Evolutionary conservation across 2,329 filamentous ascomycete species (phyloP).

Genomic region (Exophiala mesophila): DNA sequence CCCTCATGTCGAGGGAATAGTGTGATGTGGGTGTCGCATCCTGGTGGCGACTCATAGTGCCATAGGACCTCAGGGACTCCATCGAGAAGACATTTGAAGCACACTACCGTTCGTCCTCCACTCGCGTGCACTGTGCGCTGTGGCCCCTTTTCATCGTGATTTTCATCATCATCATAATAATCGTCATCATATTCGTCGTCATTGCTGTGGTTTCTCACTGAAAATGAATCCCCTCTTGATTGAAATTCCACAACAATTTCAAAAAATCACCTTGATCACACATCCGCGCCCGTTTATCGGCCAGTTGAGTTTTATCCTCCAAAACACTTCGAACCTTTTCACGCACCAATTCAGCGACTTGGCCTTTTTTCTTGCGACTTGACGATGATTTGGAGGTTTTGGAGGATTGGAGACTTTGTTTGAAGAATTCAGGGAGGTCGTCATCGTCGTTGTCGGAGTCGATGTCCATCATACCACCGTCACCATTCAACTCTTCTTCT

Average conservation of each 20-base stretch:
- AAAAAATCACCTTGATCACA: slow-evolving; percentile 93
- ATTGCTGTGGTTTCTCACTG: no score
- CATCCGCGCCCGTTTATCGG: slow-evolving; percentile 75
- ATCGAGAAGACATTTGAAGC: no score
- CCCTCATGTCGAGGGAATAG: no score
- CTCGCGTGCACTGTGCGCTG: no score
- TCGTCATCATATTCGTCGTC: no score
- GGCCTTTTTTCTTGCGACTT: slow-evolving; percentile 68
- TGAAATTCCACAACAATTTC: slow-evolving; percentile 74
- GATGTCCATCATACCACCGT: slow-evolving; percentile 48
- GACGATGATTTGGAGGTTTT: slow-evolving; percentile 25
- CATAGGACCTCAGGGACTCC: no score
- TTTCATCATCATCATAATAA: no score
- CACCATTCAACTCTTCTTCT: slow-evolving; percentile 38
- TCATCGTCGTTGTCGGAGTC: slow-evolving; percentile 45
- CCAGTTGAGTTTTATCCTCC: slow-evolving; percentile 71
- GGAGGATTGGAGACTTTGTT: slow-evolving; percentile 48
- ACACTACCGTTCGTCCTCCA: no score
- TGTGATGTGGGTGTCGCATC: no score
- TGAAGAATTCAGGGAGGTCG: slow-evolving; percentile 79
- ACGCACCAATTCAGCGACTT: slow-evolving; percentile 73
- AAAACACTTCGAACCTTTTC: slow-evolving; percentile 83
- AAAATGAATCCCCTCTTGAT: slow-evolving; percentile 90
- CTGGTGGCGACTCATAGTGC: no score
- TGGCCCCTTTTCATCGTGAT: no score